phyloP scores from a whole-genome alignment of 148 eudicot genomes.

The Limonium bicolor region DNA sequence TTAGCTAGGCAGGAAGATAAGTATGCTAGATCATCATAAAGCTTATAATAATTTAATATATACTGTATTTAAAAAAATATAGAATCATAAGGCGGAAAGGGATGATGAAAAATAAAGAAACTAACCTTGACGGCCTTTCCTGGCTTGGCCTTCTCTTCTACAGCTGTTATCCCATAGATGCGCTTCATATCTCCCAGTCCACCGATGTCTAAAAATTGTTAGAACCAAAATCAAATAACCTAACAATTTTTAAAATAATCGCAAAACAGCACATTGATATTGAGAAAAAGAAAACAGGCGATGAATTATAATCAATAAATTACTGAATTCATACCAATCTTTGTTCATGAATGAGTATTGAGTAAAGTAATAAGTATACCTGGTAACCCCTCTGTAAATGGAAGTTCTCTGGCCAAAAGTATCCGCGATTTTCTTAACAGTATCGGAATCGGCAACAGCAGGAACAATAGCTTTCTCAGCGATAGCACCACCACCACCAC shows the following conservation, averaged over 20 bases:
- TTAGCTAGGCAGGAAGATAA: no score
- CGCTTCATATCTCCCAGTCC: slow-evolving; percentile 99
- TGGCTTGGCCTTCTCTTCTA: slow-evolving; percentile 96
- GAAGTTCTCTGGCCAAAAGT: slow-evolving; percentile 95
- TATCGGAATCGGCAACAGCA: slow-evolving; percentile 25
- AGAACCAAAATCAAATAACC: not conserved
- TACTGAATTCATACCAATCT: not conserved
- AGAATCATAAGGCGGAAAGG: not conserved
- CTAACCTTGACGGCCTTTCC: slow-evolving; percentile 99
- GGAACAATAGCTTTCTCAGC: slow-evolving; percentile 13
- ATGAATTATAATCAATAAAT: not conserved
- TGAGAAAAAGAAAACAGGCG: not conserved
- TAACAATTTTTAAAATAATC: not conserved
- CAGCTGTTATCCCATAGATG: slow-evolving; percentile 99
- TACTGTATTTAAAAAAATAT: no score
- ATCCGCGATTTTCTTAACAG: slow-evolving; percentile 52
- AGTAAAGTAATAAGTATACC: slow-evolving; percentile 17
- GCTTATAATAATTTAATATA: no score
- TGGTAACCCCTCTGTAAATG: slow-evolving; percentile 90
- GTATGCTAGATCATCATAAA: no score
- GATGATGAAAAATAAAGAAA: slow-evolving; percentile 1
- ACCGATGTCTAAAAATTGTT: slow-evolving; percentile 63
- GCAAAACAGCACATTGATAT: not conserved
- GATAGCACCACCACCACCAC: not conserved
- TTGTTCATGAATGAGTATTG: not conserved